Percentiles rank a stretch among this genome's conserved stretches.
Evolutionary conservation across 257 asterid species (phyloP).

Genomic region (Ophiorrhiza pumila): DNA sequence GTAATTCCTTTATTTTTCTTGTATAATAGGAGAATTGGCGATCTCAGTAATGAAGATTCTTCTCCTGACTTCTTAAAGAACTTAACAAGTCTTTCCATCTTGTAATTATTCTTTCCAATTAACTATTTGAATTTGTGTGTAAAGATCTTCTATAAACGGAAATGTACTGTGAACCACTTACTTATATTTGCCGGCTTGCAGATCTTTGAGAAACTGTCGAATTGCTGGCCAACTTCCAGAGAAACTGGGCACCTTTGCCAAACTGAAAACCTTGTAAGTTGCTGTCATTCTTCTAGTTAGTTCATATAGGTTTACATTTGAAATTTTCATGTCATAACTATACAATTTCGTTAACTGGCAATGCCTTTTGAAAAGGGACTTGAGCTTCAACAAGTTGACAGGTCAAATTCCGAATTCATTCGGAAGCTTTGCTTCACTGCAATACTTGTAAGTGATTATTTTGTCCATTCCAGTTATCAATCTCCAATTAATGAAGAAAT

Average conservation of each 20-base stretch:
- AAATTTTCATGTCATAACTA: background rate
- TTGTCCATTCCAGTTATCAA: background rate
- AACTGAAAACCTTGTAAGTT: slow-evolving; percentile 46
- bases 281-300: background rate
- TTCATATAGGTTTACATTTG: background rate
- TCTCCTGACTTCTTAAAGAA: slow-evolving; percentile 47
- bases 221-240: slow-evolving; percentile 48
- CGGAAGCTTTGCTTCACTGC: slow-evolving; percentile 36
- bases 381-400: slow-evolving; percentile 65
- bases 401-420: slow-evolving; percentile 55
- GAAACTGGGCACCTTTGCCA: slow-evolving; percentile 38
- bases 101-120: slow-evolving; percentile 32
- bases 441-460: slow-evolving; percentile 45
- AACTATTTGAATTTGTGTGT: background rate
- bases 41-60: slow-evolving; percentile 38
- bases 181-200: slow-evolving; percentile 14
- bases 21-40: slow-evolving; percentile 50
- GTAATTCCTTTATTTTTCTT: background rate
- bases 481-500: no score
- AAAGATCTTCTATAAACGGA: no score
- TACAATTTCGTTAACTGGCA: background rate
- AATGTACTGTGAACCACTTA: background rate
- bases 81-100: slow-evolving; percentile 51
- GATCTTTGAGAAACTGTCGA: slow-evolving; percentile 60
- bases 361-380: slow-evolving; percentile 38